phyloP scores from a whole-genome alignment of 2,329 filamentous ascomycete species.

The Colletotrichum siamense region DNA sequence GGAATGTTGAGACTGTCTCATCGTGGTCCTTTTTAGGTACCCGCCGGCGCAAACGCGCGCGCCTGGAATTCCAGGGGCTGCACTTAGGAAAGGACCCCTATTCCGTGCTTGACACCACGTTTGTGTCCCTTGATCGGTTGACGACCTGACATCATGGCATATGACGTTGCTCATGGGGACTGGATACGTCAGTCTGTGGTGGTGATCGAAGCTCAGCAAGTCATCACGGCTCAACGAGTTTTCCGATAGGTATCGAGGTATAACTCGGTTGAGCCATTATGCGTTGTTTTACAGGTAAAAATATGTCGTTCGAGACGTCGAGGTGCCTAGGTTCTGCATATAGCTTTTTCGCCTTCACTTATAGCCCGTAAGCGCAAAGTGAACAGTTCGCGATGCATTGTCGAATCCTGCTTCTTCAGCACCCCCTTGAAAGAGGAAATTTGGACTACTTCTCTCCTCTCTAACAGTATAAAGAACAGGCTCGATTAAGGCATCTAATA shows the following conservation, averaged over 20 bases:
- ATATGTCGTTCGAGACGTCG: not conserved
- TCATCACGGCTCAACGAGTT: not conserved
- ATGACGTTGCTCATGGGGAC: not conserved
- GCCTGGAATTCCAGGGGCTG: not conserved
- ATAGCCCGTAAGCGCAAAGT: not conserved
- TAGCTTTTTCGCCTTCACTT: not conserved
- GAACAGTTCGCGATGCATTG: not conserved
- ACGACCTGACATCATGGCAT: not conserved
- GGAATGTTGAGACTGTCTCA: conserved; percentile 16
- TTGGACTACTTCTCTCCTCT: too few relatives aligned
- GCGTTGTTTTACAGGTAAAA: not conserved
- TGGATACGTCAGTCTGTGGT: not conserved
- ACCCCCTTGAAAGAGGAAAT: not conserved
- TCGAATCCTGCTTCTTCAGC: not conserved
- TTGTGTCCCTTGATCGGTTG: not conserved
- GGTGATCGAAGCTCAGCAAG: not conserved
- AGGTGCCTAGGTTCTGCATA: not conserved
- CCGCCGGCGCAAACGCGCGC: not conserved
- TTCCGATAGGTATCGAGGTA: not conserved
- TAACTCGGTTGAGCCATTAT: not conserved
- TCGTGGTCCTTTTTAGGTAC: not conserved
- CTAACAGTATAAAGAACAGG: not conserved
- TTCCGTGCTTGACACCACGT: not conserved
- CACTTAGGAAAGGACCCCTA: not conserved
- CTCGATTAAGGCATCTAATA: not conserved